phyloP scores from a whole-genome alignment of 306 rosid genomes.

The Vigna angularis region DNA sequence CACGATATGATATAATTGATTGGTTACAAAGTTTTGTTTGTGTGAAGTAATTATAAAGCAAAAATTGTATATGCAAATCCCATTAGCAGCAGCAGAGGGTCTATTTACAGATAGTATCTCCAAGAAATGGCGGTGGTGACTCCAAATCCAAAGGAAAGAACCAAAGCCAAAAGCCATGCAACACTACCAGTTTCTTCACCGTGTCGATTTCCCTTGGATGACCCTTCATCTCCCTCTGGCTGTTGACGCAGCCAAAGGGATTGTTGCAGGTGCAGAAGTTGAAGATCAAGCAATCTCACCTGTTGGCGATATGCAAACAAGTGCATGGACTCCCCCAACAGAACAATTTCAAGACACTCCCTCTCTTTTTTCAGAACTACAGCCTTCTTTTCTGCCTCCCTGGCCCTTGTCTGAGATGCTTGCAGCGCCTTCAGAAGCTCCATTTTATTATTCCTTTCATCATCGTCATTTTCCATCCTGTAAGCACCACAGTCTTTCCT shows the following conservation, averaged over 20 bases:
- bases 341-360: conserved; percentile 57
- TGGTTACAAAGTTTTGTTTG: background rate
- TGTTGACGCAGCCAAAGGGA: conserved; percentile 42
- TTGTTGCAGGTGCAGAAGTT: conserved; percentile 60
- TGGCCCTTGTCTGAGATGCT: conserved; percentile 76
- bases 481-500: conserved; percentile 22
- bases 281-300: conserved; percentile 77
- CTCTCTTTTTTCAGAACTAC: conserved; percentile 60
- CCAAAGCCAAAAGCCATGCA: conserved; percentile 65
- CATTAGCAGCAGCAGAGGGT: background rate
- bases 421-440: conserved; percentile 81
- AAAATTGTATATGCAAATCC: conserved; percentile 10
- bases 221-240: conserved; percentile 23
- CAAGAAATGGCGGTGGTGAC: conserved; percentile 66
- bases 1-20: background rate
- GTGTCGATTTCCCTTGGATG: background rate
- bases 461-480: conserved; percentile 29
- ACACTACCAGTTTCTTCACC: conserved; percentile 45
- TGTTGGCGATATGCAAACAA: conserved; percentile 68
- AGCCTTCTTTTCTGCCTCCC: conserved; percentile 79
- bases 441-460: conserved; percentile 52
- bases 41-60: background rate
- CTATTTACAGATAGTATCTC: conserved; percentile 41
- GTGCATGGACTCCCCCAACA: conserved; percentile 65
- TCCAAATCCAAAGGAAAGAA: conserved; percentile 75